Conservation (phyloP, 768 basidiomycete species). For the Piloderma croceum region DNA sequence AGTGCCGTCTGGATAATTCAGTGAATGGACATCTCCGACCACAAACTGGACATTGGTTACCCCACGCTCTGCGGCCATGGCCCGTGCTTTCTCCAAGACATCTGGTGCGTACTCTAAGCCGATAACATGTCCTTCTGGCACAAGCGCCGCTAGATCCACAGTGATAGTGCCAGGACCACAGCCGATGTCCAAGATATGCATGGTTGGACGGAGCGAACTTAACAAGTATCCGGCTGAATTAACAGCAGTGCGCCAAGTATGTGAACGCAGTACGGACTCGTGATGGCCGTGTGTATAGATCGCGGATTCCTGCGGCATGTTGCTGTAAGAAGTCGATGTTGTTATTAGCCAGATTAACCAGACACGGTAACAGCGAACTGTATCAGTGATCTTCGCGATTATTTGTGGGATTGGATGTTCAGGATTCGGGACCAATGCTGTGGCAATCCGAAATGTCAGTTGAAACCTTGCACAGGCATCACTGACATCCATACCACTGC, state of each 20-base stretch:
- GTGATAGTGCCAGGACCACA: slow-evolving; percentile 52
- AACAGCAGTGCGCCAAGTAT: slow-evolving; percentile 32
- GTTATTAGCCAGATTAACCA: too few relatives aligned
- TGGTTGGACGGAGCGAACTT: slow-evolving; percentile 28
- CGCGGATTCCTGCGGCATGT: slow-evolving; percentile 5
- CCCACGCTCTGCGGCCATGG: slow-evolving; percentile 21
- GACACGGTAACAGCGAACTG: too few relatives aligned
- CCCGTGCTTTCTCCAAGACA: slow-evolving; percentile 32
- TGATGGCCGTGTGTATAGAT: slow-evolving; percentile 24
- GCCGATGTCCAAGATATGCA: slow-evolving; percentile 45
- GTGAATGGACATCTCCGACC: slow-evolving; percentile 31
- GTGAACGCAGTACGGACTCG: slow-evolving; percentile 30
- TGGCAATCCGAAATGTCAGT: too few relatives aligned
- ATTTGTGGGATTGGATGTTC: too few relatives aligned
- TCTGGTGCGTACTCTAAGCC: slow-evolving; percentile 36
- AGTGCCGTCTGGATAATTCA: slow-evolving; percentile 33
- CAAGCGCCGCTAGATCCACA: slow-evolving; percentile 34
- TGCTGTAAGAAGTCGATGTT: not conserved
- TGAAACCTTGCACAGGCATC: too few relatives aligned
- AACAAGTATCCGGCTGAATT: slow-evolving; percentile 40
- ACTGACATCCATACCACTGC: too few relatives aligned
- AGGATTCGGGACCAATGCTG: too few relatives aligned
- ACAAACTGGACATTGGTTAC: slow-evolving; percentile 35
- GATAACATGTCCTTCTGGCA: slow-evolving; percentile 36
- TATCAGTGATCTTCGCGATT: too few relatives aligned